Evolutionary conservation across 192 early-diverging fungal genomes (phyloP).

Genomic region (Linnemannia exigua): DNA sequence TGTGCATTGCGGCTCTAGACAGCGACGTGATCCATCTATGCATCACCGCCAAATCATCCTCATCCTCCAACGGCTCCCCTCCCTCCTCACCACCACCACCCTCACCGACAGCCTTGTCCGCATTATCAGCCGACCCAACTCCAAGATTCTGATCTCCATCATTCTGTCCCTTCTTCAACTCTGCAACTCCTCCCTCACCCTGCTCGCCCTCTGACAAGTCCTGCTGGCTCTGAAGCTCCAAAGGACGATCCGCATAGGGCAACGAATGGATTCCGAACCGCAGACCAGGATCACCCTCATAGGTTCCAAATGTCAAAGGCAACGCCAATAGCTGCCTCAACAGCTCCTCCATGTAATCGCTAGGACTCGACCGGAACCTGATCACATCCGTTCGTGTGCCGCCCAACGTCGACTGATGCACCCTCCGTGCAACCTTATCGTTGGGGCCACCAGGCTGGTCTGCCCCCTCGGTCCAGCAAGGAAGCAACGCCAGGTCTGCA

Average conservation of each 20-base stretch:
- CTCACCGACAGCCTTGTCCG: background rate
- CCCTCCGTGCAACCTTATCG: constrained; percentile 52
- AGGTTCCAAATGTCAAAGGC: constrained; percentile 81
- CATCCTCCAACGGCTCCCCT: constrained; percentile 38
- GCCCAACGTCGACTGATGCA: constrained; percentile 56
- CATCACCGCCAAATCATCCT: constrained; percentile 60
- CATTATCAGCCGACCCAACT: constrained; percentile 27
- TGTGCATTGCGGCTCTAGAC: constrained; percentile 70
- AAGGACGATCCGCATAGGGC: constrained; percentile 39
- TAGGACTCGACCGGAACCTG: constrained; percentile 76
- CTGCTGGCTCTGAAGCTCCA: constrained; percentile 20
- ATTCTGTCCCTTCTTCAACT: constrained; percentile 62
- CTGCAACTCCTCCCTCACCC: constrained; percentile 72
- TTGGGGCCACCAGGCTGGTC: constrained; percentile 27
- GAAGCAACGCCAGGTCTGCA: constrained; percentile 53
- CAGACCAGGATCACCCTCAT: constrained; percentile 70
- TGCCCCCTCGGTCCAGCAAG: constrained; percentile 59
- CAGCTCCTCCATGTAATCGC: constrained; percentile 75
- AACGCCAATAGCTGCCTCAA: constrained; percentile 78
- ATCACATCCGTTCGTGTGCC: constrained; percentile 51
- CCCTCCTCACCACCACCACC: constrained; percentile 25
- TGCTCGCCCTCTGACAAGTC: constrained; percentile 62
- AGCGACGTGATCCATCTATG: constrained; percentile 81
- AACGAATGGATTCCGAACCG: constrained; percentile 45
- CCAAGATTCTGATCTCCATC: constrained; percentile 40